These are phyloP conservation scores for Naganishia albida DNA, from an alignment of 1,284 basidiomycete species.

Conservation along the genomic window DNA sequence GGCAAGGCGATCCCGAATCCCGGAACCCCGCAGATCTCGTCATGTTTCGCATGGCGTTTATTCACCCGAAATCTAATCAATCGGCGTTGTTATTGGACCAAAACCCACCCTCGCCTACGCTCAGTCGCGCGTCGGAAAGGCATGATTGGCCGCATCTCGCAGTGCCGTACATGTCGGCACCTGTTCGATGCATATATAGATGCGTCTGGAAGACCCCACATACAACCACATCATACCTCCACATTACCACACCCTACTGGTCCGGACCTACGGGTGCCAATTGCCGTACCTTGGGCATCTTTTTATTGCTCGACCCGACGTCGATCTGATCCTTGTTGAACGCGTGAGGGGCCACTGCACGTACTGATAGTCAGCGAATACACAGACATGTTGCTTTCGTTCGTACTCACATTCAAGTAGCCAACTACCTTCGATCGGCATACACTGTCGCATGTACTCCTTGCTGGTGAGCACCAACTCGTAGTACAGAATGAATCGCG, in stretches of 20 bases:
- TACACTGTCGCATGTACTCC: constrained; percentile 75
- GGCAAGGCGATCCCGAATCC: no score
- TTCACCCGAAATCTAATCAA: no score
- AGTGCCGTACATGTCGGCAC: no score
- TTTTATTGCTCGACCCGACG: constrained; percentile 69
- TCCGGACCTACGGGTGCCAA: constrained; percentile 29
- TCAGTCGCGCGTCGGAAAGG: no score
- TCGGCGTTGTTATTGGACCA: no score
- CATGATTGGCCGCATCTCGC: no score
- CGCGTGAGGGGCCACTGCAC: constrained; percentile 84
- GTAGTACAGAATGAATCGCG: constrained; percentile 88
- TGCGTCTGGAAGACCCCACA: no score
- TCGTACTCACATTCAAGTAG: constrained; percentile 73
- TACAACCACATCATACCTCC: no score
- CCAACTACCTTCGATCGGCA: constrained; percentile 97
- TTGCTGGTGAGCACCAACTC: constrained; percentile 66
- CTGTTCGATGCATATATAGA: no score
- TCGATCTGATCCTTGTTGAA: constrained; percentile 87
- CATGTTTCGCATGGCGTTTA: no score
- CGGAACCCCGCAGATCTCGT: no score
- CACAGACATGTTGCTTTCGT: constrained; percentile 1
- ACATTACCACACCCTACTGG: background rate
- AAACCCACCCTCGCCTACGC: no score
- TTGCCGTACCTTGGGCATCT: constrained; percentile 71
- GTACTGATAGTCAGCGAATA: constrained; percentile 9